Evolutionary conservation across 768 basidiomycete genomes (phyloP), one percentile per base, ranked within the genome.

Genomic region (Psilocybe sp.): DNA sequence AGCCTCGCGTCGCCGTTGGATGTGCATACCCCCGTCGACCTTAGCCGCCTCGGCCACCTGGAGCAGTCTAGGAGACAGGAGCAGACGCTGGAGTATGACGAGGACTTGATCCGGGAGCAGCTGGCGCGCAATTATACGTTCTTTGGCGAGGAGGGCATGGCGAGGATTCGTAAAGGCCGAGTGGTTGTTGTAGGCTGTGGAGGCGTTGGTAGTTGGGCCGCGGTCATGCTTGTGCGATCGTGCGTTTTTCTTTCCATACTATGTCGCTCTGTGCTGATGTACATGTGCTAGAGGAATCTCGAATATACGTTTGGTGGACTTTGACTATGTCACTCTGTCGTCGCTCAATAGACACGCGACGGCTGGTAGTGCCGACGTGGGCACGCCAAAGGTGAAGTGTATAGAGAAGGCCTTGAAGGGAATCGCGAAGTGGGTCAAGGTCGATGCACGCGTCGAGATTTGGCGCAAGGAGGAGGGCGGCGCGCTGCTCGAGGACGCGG

Each of bases 141-240:
- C 69, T 88, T 98, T 46, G 93, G 92, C 0, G 89, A 95, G 31
- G 89, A 92, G 33, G 82, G 82, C 36, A 96, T 98, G 91, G 65
- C 69, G 9, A 85, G 81, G 61, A 77, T 98, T 46, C 77, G 97
- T 46, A 62, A 74, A 8, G 81, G 84, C 11, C 80, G 75, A 4
- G 94, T 98, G 1, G 93, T 92, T 14, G 73, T 98, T 15, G 86
- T 99, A 3, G 97, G 97, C 5, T 92, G 94, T 56, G 97, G 97
- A 50, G 96, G 97, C 2, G 97, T 99, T 0, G 97, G 97, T 0
- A 94, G 91, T 62, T 96, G 93, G 91, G 89, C 85, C 34, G 93
- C 94, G 13, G 81, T 96, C 31, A 96, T 96, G 96, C 81, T 93
- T 20, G 86, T 84, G 40, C 73, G 94, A 64, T 94, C 92, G 89